These are phyloP conservation scores for Sporisorium graminicola DNA, from an alignment of 1,284 basidiomycete species.

Conservation along the genomic window DNA sequence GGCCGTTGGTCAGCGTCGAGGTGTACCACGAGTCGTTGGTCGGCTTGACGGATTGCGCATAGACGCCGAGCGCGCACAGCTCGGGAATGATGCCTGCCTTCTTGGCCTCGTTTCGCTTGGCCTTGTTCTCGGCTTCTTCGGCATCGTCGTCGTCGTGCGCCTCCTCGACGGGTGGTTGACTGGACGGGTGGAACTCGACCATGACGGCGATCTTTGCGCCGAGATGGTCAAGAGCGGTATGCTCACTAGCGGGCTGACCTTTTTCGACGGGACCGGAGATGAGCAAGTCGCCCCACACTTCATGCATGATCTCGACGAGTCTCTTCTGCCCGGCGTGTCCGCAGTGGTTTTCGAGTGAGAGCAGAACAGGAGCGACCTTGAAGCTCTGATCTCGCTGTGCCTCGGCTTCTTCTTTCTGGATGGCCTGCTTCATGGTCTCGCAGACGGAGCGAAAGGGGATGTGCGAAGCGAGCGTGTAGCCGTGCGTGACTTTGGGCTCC, in stretches of 20 bases:
- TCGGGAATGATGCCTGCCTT: constrained; percentile 60
- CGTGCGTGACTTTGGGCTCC: constrained; percentile 76
- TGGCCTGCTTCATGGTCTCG: constrained; percentile 53
- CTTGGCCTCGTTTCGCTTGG: constrained; percentile 37
- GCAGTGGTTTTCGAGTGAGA: constrained; percentile 78
- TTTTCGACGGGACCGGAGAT: constrained; percentile 43
- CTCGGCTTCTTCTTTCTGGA: constrained; percentile 37
- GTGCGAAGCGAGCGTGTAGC: constrained; percentile 49
- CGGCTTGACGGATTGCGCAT: constrained; percentile 64
- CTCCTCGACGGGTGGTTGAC: constrained; percentile 18
- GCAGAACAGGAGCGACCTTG: constrained; percentile 73
- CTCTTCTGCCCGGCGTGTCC: constrained; percentile 73
- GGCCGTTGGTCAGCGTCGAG: constrained; percentile 50
- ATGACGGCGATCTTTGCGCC: constrained; percentile 76
- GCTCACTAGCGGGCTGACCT: constrained; percentile 54
- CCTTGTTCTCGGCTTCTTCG: constrained; percentile 33
- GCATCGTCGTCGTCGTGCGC: constrained; percentile 33
- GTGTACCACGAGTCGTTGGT: constrained; percentile 58
- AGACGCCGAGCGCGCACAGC: constrained; percentile 60
- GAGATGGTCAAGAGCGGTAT: constrained; percentile 73
- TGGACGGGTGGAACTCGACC: constrained; percentile 70
- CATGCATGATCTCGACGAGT: constrained; percentile 75
- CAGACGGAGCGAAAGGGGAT: constrained; percentile 54
- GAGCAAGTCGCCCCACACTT: constrained; percentile 75
- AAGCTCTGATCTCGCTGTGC: constrained; percentile 21